phyloP scores from a whole-genome alignment of 1,139 yeast species.

The Geotrichum candidum region DNA sequence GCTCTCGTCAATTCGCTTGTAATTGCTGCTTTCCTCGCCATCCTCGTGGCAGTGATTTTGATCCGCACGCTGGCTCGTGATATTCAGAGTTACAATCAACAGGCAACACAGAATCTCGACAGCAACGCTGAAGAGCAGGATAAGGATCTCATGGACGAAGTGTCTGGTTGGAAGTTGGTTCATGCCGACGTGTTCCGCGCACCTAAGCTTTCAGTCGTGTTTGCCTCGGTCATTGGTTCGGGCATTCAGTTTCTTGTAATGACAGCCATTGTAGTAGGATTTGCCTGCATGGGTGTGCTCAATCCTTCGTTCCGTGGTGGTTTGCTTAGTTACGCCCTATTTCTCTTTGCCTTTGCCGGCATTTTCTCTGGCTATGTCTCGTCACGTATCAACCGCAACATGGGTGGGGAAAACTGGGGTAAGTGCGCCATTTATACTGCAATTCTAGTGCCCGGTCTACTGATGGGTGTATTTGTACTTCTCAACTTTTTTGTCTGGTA shows the following conservation, averaged over 20 bases:
- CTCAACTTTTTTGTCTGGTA: constrained; percentile 72
- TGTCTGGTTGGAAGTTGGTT: constrained; percentile 51
- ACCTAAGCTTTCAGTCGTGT: constrained; percentile 44
- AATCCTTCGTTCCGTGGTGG: constrained; percentile 63
- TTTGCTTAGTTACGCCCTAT: constrained; percentile 53
- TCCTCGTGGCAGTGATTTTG: constrained; percentile 59
- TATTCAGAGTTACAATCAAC: constrained; percentile 37
- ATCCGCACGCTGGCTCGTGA: constrained; percentile 45
- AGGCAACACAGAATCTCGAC: constrained; percentile 17
- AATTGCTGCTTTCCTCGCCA: constrained; percentile 51
- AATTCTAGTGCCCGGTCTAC: constrained; percentile 49
- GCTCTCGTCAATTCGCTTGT: constrained; percentile 62
- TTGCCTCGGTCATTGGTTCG: constrained; percentile 59
- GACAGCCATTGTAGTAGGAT: constrained; percentile 51
- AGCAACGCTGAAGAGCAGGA: constrained; percentile 24
- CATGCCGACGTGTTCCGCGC: constrained; percentile 49
- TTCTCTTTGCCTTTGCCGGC: constrained; percentile 63
- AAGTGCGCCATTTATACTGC: constrained; percentile 30
- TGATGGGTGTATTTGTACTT: constrained; percentile 48
- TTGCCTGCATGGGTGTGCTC: constrained; percentile 54
- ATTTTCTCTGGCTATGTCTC: constrained; percentile 69
- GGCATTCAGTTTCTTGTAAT: constrained; percentile 71
- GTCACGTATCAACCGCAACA: constrained; percentile 51
- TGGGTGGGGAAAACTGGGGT: constrained; percentile 39
- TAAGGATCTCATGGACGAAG: constrained; percentile 29